phyloP scores from a whole-genome alignment of 2,329 filamentous ascomycete genomes.

The Neospermospora avenae region DNA sequence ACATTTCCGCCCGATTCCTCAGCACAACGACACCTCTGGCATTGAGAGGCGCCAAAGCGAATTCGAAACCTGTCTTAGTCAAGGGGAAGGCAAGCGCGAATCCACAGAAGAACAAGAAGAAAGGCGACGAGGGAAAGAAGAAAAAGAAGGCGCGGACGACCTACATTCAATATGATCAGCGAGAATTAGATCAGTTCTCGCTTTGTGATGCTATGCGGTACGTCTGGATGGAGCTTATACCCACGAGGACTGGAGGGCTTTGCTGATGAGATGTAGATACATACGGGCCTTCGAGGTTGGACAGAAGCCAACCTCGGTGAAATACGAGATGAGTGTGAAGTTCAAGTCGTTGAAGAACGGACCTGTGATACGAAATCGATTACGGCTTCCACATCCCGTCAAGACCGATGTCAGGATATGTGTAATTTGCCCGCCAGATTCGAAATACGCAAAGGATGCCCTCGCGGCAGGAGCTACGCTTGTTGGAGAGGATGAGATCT shows the following conservation, averaged over 20 bases:
- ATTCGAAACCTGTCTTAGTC: slow-evolving; percentile 23
- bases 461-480: slow-evolving; percentile 73
- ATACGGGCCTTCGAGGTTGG: slow-evolving; percentile 92
- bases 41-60: neutral
- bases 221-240: too few species aligned
- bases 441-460: slow-evolving; percentile 70
- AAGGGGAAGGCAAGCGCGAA: slow-evolving; percentile 20
- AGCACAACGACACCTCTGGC: slow-evolving; percentile 24
- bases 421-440: slow-evolving; percentile 85
- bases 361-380: slow-evolving; percentile 79
- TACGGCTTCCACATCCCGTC: slow-evolving; percentile 85
- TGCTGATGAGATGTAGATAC: slow-evolving; percentile 55
- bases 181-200: slow-evolving; percentile 61
- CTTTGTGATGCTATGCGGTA: slow-evolving; percentile 92
- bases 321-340: slow-evolving; percentile 87
- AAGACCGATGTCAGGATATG: slow-evolving; percentile 85
- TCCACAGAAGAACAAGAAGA: slow-evolving; percentile 33
- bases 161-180: slow-evolving; percentile 37
- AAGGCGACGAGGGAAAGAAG: slow-evolving; percentile 31
- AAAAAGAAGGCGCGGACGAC: slow-evolving; percentile 34
- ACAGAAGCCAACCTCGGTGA: slow-evolving; percentile 64
- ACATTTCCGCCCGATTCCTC: slow-evolving; percentile 20
- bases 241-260: slow-evolving; percentile 5
- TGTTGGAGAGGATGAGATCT: slow-evolving; percentile 82
- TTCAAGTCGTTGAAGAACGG: slow-evolving; percentile 82